phyloP scores from a whole-genome alignment of 2,329 filamentous ascomycete species.

The Trichoderma sp. region DNA sequence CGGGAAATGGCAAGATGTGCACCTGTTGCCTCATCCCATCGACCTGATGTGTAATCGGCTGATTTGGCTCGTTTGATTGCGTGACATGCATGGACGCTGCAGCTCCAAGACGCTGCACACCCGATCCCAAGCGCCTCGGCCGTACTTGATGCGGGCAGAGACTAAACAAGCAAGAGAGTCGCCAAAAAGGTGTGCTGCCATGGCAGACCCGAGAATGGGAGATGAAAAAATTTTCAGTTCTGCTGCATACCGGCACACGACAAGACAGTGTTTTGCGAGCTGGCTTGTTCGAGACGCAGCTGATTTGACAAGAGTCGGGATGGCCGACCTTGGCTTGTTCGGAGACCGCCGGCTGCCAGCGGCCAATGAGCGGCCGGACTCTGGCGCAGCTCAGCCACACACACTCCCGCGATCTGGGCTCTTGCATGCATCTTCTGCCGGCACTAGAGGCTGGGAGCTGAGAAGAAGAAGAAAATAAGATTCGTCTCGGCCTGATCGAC shows the following conservation, averaged over 20 bases:
- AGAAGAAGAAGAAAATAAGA: neutral
- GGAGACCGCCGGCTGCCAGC: slow-evolving; percentile 6
- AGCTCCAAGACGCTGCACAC: neutral
- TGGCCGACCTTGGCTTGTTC: slow-evolving; percentile 4
- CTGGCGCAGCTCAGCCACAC: slow-evolving; percentile 10
- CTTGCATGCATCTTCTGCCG: slow-evolving; percentile 7
- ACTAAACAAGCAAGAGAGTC: neutral
- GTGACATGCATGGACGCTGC: slow-evolving; percentile 8
- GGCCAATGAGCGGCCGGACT: neutral
- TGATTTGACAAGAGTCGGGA: neutral
- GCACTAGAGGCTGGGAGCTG: slow-evolving; percentile 4
- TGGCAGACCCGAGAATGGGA: neutral
- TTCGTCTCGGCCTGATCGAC: slow-evolving; percentile 15
- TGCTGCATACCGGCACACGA: neutral
- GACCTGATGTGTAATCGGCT: slow-evolving; percentile 8
- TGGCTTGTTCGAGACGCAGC: neutral
- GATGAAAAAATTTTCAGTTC: neutral
- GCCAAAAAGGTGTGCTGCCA: neutral
- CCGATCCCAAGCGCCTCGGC: slow-evolving; percentile 1
- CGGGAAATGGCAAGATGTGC: slow-evolving; percentile 3
- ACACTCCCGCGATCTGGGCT: slow-evolving; percentile 5
- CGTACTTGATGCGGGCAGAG: neutral
- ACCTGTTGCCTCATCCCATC: slow-evolving; percentile 8
- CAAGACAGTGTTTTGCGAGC: neutral
- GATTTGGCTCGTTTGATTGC: neutral